Conservation (phyloP, 257 asterid species). For the Capsicum pubescens region DNA sequence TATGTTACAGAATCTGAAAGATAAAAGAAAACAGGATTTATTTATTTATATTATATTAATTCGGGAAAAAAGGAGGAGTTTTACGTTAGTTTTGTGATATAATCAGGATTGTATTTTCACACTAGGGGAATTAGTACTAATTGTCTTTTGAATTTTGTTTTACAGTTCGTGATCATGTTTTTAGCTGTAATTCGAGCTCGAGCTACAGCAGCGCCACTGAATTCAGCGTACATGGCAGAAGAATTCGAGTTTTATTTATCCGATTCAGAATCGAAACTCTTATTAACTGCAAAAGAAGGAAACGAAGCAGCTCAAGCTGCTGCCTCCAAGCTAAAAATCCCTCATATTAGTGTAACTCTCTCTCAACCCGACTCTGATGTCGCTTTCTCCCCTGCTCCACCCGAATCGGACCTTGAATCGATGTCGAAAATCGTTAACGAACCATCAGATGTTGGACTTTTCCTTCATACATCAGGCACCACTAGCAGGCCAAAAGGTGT, state of each 20-base stretch:
- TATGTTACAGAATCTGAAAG: not conserved
- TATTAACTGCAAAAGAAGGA: slow-evolving; percentile 78
- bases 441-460: slow-evolving; percentile 78
- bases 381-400: slow-evolving; percentile 43
- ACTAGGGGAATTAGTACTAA: not conserved
- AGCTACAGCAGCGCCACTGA: slow-evolving; percentile 96
- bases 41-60: no score
- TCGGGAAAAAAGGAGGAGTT: not conserved
- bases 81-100: not conserved
- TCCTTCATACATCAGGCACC: slow-evolving; percentile 99
- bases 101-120: not conserved
- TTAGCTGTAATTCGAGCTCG: slow-evolving; percentile 81
- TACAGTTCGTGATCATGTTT: slow-evolving; percentile 84
- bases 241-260: slow-evolving; percentile 91
- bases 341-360: slow-evolving; percentile 64
- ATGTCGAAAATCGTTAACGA: slow-evolving; percentile 60
- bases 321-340: slow-evolving; percentile 77
- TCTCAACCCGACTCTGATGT: slow-evolving; percentile 56
- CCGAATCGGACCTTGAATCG: slow-evolving; percentile 43
- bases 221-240: slow-evolving; percentile 95
- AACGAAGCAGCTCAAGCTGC: slow-evolving; percentile 90
- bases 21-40: not conserved
- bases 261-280: slow-evolving; percentile 81
- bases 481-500: slow-evolving; percentile 99
- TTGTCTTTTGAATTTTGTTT: slow-evolving; percentile 22